Base-by-base conservation (phyloP, 1,284 basidiomycete genomes). In the Sphaerobolus stellatus region DNA sequence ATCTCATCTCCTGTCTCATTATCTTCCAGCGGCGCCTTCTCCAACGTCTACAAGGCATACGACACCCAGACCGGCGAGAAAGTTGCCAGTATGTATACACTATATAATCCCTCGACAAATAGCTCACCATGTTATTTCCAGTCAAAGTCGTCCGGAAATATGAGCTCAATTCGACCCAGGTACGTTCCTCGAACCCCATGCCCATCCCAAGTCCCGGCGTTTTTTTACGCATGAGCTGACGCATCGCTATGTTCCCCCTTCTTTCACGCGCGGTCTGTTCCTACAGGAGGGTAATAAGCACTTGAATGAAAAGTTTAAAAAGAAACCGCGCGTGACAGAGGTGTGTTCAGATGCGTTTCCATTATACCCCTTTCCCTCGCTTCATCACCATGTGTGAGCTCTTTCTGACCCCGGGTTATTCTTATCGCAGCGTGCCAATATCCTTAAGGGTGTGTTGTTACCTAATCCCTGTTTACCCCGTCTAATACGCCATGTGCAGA, bases 111-210 rank as follows among this genome's bases (percentile, higher is more conserved):
- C 22, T 16, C 48, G n/a, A 44, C 7, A 52, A 53, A 54, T 28
- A 25, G 48, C 45, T 56, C 31, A 44, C 16, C 48, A 41, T 59
- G 52, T 49, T 44, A 38, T 61, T 38, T 58, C 11, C 69, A 88
- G 92, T 98, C 78, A 98, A 98, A 75, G 91, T 96, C 50, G 97
- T 99, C 50, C 90, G 97, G 66, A 99, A 99, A 72, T 96, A 86
- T 67, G 97, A 99, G 68, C 78, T 98, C 57, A 98, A 92, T 69
- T 84, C 91, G 46, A 90, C 89, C 13, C 96, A 99, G 90, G 96
- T 98, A 72, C 86, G 93, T 79, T 45, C 56, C 58, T 38, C 60
- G 47, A 58, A 56, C 61, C 61, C 62, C 59, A 61, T 62, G 64
- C 47, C 52, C 57, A 52, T 62, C 65, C 61, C 59, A 48, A 52